Percentiles rank a stretch among this genome's conserved stretches.
Conservation (phyloP, 225 moss, liverwort and hornwort species). For the Marchantia polymorpha region DNA sequence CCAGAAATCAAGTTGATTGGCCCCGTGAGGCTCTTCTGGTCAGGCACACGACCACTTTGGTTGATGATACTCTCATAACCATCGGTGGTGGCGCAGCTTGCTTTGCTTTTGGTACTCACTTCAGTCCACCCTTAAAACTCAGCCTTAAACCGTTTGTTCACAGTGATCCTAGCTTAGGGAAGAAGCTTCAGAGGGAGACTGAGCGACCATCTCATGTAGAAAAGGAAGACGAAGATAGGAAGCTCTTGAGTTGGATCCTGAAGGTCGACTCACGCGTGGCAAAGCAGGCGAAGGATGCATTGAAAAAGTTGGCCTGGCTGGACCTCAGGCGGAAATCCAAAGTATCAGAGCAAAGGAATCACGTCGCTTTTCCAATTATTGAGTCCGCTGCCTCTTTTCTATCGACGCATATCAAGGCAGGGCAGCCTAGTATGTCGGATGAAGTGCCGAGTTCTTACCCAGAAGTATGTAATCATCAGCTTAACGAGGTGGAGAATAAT, state of each 20-base stretch:
- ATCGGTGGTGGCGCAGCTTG: constrained; percentile 91
- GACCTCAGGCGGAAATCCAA: constrained; percentile 54
- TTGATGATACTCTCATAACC: constrained; percentile 50
- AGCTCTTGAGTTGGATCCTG: constrained; percentile 31
- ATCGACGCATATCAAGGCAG: not conserved
- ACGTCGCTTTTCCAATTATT: constrained; percentile 72
- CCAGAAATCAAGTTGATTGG: constrained; percentile 38
- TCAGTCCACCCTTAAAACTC: constrained; percentile 59
- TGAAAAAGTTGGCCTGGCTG: constrained; percentile 77
- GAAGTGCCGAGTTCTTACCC: not conserved
- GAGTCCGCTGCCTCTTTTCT: constrained; percentile 41
- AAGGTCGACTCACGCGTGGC: constrained; percentile 50
- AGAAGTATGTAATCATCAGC: not conserved
- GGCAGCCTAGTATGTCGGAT: not conserved
- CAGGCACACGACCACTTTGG: constrained; percentile 62
- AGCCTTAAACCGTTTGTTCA: constrained; percentile 44
- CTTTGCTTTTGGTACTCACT: constrained; percentile 83
- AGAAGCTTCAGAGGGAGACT: not conserved
- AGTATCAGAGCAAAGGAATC: constrained; percentile 44
- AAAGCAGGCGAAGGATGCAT: constrained; percentile 69
- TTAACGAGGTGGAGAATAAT: not conserved
- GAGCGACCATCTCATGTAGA: constrained; percentile 27
- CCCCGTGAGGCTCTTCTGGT: constrained; percentile 56
- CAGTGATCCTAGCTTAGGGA: not conserved
- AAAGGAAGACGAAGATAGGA: not conserved